Percentiles rank a stretch among this genome's conserved stretches.
phyloP scores from a whole-genome alignment of 2,329 filamentous ascomycete species.

The Macrophomina pseudophaseolina region DNA sequence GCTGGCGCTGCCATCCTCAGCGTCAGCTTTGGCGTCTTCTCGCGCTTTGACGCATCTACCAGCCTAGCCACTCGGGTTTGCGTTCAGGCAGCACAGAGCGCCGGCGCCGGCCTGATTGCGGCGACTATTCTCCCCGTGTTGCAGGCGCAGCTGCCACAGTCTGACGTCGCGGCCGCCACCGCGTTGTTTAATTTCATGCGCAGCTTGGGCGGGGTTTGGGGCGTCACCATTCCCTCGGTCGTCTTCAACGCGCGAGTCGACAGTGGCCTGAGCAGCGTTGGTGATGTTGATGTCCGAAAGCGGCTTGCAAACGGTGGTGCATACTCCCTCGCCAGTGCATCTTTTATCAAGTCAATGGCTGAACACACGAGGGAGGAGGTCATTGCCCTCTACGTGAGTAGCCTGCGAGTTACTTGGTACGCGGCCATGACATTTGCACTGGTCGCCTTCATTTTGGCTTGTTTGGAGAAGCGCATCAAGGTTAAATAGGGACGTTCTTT shows the following conservation, averaged over 20 bases:
- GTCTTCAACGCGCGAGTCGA: constrained; percentile 38
- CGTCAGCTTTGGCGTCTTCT: constrained; percentile 30
- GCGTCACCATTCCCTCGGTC: constrained; percentile 37
- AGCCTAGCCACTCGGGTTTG: constrained; percentile 31
- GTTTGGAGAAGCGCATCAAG: too few relatives aligned
- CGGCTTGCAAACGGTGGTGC: constrained; percentile 35
- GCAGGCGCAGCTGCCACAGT: constrained; percentile 37
- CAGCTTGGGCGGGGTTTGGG: constrained; percentile 37
- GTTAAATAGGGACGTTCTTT: too few relatives aligned
- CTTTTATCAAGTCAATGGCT: neutral
- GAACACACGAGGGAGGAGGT: neutral
- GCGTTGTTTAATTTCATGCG: constrained; percentile 40
- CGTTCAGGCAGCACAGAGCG: constrained; percentile 35
- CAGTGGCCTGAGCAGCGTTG: constrained; percentile 28
- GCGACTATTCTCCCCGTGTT: constrained; percentile 38
- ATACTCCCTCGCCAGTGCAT: constrained; percentile 34
- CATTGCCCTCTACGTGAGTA: neutral
- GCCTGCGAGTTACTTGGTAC: too few relatives aligned
- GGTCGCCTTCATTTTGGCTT: too few relatives aligned
- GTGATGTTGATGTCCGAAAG: constrained; percentile 10
- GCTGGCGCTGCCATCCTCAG: constrained; percentile 32
- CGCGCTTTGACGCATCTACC: constrained; percentile 28
- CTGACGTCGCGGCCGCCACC: constrained; percentile 32
- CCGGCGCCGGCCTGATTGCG: constrained; percentile 36
- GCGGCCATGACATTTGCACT: too few relatives aligned